Percentiles rank a stretch among this genome's conserved stretches.
Conservation (phyloP, 2,329 filamentous ascomycete species). For the Stemphylium lycopersici region DNA sequence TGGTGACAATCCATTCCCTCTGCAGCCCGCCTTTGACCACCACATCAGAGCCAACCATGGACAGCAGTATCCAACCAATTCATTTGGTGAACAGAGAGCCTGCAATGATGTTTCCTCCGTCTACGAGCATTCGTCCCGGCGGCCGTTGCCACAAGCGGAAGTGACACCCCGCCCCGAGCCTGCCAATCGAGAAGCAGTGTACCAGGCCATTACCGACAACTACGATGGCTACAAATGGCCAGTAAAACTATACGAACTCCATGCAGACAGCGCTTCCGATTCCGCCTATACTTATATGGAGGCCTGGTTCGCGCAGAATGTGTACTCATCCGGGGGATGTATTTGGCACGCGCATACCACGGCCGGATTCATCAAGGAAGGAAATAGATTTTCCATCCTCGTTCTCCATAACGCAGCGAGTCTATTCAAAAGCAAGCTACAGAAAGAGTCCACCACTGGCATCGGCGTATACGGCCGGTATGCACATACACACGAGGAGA, state of each 20-base stretch:
- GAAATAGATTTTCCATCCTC: constrained; percentile 25
- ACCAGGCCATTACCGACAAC: constrained; percentile 22
- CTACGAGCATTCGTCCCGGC: background rate
- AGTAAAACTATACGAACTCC: constrained; percentile 27
- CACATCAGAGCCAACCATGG: no score
- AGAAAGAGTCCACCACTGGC: constrained; percentile 18
- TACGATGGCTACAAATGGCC: constrained; percentile 35
- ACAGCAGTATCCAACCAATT: background rate
- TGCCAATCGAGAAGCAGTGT: constrained; percentile 1
- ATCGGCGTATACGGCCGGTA: constrained; percentile 34
- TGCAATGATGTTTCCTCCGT: background rate
- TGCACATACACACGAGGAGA: constrained; percentile 22
- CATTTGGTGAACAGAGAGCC: background rate
- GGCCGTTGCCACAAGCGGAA: background rate
- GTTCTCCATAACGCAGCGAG: constrained; percentile 37
- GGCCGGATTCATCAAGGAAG: constrained; percentile 33
- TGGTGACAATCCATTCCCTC: no score
- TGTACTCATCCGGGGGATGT: constrained; percentile 10
- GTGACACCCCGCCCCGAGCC: background rate
- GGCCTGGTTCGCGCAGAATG: constrained; percentile 10
- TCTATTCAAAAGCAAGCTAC: constrained; percentile 17
- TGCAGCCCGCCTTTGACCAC: no score
- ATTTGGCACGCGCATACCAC: constrained; percentile 24
- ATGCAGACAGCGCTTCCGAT: constrained; percentile 8
- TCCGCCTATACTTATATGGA: constrained; percentile 21